phyloP scores from a whole-genome alignment of 176 grass and related monocot species.

The Hsuehochloa calcarea region DNA sequence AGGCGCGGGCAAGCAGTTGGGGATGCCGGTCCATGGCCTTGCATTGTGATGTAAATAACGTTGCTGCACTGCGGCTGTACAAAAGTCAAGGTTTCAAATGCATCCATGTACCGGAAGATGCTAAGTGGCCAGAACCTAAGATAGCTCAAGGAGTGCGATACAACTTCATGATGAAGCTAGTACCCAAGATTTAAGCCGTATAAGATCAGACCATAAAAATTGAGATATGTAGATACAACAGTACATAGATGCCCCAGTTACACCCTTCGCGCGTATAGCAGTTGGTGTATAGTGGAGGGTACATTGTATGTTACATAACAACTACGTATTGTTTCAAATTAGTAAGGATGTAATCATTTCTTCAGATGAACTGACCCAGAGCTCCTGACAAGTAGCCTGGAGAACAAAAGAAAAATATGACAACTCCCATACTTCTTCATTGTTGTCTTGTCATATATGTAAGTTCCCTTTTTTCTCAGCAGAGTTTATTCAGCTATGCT shows the following conservation, averaged over 20 bases:
- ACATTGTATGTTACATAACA: constrained; percentile 36
- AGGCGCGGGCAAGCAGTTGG: constrained; percentile 66
- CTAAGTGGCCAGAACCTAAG: constrained; percentile 67
- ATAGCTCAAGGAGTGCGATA: constrained; percentile 58
- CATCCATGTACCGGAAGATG: constrained; percentile 65
- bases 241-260: background rate
- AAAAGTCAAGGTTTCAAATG: constrained; percentile 70
- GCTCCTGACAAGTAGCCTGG: constrained; percentile 6
- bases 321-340: constrained; percentile 23
- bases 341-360: background rate
- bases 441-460: background rate
- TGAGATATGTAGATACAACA: constrained; percentile 21
- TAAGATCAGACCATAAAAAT: background rate
- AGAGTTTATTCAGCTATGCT: background rate
- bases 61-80: constrained; percentile 64
- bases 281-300: constrained; percentile 26
- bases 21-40: constrained; percentile 76
- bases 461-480: background rate
- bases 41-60: constrained; percentile 78
- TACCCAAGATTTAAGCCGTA: constrained; percentile 30
- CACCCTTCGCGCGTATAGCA: background rate
- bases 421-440: background rate
- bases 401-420: background rate
- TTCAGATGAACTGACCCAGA: constrained; percentile 3
- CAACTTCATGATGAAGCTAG: constrained; percentile 86